Conservation (phyloP, 176 grass and related monocot species). For the Carex kokanica region DNA sequence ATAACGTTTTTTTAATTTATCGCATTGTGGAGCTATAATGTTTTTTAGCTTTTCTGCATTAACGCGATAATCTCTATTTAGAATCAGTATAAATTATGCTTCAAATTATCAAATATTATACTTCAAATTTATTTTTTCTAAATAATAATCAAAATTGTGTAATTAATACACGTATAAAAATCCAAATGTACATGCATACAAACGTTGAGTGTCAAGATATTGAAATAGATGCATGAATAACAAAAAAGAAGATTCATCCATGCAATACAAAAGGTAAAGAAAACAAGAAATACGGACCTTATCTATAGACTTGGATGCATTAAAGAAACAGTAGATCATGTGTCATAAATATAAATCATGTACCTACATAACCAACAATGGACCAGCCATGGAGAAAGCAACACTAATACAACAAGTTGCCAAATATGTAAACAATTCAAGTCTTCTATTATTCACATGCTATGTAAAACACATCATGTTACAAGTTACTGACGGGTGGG, state of each 20-base stretch:
- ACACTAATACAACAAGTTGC: background rate
- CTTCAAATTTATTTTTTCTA: background rate
- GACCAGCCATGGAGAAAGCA: background rate
- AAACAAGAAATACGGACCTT: background rate
- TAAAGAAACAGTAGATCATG: background rate
- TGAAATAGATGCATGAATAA: background rate
- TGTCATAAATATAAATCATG: background rate
- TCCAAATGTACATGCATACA: background rate
- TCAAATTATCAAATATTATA: background rate
- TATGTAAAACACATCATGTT: background rate
- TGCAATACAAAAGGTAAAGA: background rate
- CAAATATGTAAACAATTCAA: background rate
- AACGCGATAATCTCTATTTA: too few relatives aligned
- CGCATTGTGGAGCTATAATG: too few relatives aligned
- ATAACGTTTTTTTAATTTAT: too few relatives aligned
- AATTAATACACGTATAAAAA: background rate
- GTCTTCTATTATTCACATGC: background rate
- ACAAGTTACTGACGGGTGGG: background rate
- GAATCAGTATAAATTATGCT: background rate
- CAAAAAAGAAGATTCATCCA: slow-evolving; percentile 4
- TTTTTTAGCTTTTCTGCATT: too few relatives aligned
- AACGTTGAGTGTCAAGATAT: too few relatives aligned
- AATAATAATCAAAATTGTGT: background rate
- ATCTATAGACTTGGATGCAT: background rate
- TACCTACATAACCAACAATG: slow-evolving; percentile 9